Base-by-base conservation (phyloP, 257 asterid genomes). In the Scutellaria barbata region DNA sequence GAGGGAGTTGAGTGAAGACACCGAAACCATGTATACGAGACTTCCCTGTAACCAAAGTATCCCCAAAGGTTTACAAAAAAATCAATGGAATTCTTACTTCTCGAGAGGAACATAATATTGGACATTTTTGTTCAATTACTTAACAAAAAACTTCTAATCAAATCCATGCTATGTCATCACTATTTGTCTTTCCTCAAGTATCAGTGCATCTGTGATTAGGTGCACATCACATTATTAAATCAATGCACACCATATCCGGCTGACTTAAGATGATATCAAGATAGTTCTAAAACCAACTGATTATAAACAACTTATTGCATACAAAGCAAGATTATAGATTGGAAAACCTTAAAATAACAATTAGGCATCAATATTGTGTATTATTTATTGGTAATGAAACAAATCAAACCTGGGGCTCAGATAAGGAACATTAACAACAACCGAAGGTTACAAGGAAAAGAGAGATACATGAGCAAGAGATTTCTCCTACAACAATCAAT, bases 11-110 rank as follows among this genome's bases (percentile, higher is more conserved):
- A 40, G 99, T 78, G 74, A 95, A 89, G 84, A 95, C 85, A 60
- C 99, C 99, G 79, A 76, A 95, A 77, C 97, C 99, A 84, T 95
- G 99, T 82, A 95, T 88, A 56, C 95, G 83, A 20, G 99, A 95
- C 83, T 95, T 95, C 77, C 98, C 99, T 95, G 82, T 17, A 78
- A 54, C 74, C 73, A 74, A 13, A 77, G 69, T 58, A 82, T 42
- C 58, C 73, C 68, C 77, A 59, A 62, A 56, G 58, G 79, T 59
- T 20, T 69, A 61, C 63, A 65, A 51, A 62, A 10, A 20, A 71
- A 56, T 12, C 18, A 56, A 56, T 11, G 25, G 16, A 20, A 30
- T 30, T 62, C 25, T 39, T 66, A 56, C 68, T 72, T 46, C 37
- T n/a, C 45, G 11, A 33, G 71, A 16, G 6, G 58, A 68, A 53